Evolutionary conservation across 1,284 basidiomycete species (phyloP).

Genomic region (Ustilago shanxiensis): DNA sequence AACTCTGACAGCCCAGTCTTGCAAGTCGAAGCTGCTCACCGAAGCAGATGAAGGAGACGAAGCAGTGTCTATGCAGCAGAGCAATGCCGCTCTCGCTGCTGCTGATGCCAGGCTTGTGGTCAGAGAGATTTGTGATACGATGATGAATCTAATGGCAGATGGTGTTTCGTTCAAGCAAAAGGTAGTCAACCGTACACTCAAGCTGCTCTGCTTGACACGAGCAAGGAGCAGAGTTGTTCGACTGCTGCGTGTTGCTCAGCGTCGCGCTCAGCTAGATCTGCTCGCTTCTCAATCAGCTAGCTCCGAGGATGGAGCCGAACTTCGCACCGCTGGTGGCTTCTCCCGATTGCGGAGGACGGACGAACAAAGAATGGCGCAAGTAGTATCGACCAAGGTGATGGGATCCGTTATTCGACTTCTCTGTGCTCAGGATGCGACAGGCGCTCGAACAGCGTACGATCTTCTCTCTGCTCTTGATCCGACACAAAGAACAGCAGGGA

Average conservation of each 20-base stretch:
- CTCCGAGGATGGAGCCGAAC: neutral
- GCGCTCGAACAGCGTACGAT: constrained; percentile 36
- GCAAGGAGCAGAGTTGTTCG: constrained; percentile 25
- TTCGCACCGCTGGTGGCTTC: constrained; percentile 28
- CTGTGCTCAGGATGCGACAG: constrained; percentile 28
- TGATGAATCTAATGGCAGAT: constrained; percentile 37
- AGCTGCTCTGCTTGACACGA: constrained; percentile 27
- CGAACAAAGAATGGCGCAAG: constrained; percentile 12
- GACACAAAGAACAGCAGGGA: constrained; percentile 26
- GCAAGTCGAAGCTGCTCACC: neutral
- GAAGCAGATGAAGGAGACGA: neutral
- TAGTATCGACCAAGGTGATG: constrained; percentile 30
- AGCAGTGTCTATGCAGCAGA: neutral
- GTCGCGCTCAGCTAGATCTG: constrained; percentile 23
- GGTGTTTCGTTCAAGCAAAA: constrained; percentile 34
- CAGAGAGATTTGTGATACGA: constrained; percentile 20
- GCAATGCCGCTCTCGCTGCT: constrained; percentile 14
- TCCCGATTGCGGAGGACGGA: constrained; percentile 13
- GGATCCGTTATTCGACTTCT: constrained; percentile 23
- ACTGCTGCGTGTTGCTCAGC: constrained; percentile 26
- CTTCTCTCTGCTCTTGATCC: constrained; percentile 31
- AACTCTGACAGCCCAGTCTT: neutral
- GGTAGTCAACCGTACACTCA: constrained; percentile 22
- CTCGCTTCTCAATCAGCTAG: neutral
- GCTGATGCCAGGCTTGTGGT: constrained; percentile 29